phyloP scores from a whole-genome alignment of 2,329 filamentous ascomycete genomes.

The Chaetomiaceae sp. region DNA sequence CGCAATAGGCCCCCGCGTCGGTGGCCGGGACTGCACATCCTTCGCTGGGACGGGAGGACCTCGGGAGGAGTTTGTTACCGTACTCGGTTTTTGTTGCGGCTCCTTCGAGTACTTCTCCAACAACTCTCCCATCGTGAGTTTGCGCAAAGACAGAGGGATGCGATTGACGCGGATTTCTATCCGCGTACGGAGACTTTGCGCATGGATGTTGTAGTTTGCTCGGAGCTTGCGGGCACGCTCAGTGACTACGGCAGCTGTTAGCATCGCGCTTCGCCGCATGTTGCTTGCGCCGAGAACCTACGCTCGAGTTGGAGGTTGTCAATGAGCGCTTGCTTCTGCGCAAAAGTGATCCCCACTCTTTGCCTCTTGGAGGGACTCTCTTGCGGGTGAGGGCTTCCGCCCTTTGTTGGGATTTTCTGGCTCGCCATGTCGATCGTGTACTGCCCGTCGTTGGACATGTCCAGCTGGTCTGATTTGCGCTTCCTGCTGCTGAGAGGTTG shows the following conservation, averaged over 20 bases:
- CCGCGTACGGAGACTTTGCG: conserved; percentile 76
- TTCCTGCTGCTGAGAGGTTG: conserved; percentile 36
- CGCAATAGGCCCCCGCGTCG: conserved; percentile 35
- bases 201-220: conserved; percentile 83
- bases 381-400: conserved; percentile 34
- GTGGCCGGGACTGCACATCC: conserved; percentile 34
- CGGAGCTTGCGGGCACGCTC: conserved; percentile 82
- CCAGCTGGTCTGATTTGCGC: conserved; percentile 40
- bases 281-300: conserved; percentile 41
- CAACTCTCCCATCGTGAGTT: conserved; percentile 77
- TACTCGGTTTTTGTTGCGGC: conserved; percentile 36
- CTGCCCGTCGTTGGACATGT: conserved; percentile 28
- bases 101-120: conserved; percentile 47
- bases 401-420: conserved; percentile 34
- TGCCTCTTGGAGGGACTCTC: conserved; percentile 61
- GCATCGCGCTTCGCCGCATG: conserved; percentile 2
- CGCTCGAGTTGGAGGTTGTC: conserved; percentile 88
- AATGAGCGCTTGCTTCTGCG: conserved; percentile 80
- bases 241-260: conserved; percentile 57
- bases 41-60: conserved; percentile 50
- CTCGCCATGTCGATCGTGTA: conserved; percentile 23
- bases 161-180: conserved; percentile 92
- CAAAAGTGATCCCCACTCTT: conserved; percentile 56
- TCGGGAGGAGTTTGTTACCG: conserved; percentile 26
- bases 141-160: conserved; percentile 75